Evolutionary conservation across 495 filamentous ascomycete species (phyloP), one percentile per base, ranked within the genome.

Genomic region (Aspergillus asperescens): DNA sequence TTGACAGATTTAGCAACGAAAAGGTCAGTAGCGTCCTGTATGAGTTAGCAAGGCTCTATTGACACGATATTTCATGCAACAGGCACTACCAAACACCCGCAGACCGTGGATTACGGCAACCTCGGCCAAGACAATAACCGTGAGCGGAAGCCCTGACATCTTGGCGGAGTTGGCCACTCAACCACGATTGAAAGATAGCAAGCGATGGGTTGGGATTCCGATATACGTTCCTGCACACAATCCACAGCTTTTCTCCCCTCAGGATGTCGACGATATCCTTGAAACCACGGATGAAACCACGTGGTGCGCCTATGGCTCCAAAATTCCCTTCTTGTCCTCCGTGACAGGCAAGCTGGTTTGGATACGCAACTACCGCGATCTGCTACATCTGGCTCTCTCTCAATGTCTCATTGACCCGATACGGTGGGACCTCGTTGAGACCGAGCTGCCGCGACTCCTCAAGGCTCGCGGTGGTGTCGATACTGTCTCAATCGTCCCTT

Each of bases 181-280:
- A 43, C 1, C 40, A 25, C 40, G 8, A 2, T 27, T 43, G 1
- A 43, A 4, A 5, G 10, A 43, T 15, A 18, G 40, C 13, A 43
- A 43, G 28, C 40, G 5, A 10, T 43, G 40, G 40, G 28, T 6
- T 22, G 22, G 4, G 2, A 43, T 43, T 43, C 40, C 40, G 7
- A 43, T 43, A n/a, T 43, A 43, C 40, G 40, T 43, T 28, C 40
- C 40, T 27, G 40, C 40, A 6, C 40, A 43, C 13, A 43, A 28
- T 10, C 3, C 6, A 1, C 40, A 28, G 3, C 23, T 43, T 7
- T 43, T 43, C 40, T 27, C 40, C 23, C 16, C 40, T 7, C 27
- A 16, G 8, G 40, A 43, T 12, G 40, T 43, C 23, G 40, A 43
- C 23, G 22, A 27, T n/a, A 43, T 43, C 24, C 40, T 43, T 1